A percentile compares a stretch with the other conserved stretches of the same genome.
These are phyloP conservation scores for Cephalotrichum gorgonifer DNA, from an alignment of 2,329 filamentous ascomycete species.

Conservation along the genomic window DNA sequence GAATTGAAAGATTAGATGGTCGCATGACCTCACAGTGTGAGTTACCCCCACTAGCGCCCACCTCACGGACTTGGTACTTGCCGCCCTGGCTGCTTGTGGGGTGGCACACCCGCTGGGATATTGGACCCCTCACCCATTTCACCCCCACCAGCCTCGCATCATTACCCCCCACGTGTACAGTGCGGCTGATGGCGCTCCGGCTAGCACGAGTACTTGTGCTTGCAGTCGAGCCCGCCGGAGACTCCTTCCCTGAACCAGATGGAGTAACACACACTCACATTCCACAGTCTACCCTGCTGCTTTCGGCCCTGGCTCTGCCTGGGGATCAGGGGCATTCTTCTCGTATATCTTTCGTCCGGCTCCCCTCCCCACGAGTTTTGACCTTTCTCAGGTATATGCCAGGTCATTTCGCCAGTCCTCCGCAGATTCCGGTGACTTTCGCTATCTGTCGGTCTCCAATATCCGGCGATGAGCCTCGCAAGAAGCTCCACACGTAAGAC, in stretches of 20 bases:
- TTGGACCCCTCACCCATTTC: too few relatives aligned
- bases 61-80: not conserved
- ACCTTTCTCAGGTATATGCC: not conserved
- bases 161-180: not conserved
- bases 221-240: not conserved
- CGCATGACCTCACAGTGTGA: conserved; percentile 7
- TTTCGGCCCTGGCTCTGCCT: not conserved
- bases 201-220: not conserved
- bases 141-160: not conserved
- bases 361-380: not conserved
- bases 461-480: too few relatives aligned
- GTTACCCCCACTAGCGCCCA: not conserved
- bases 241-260: not conserved
- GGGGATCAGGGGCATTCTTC: not conserved
- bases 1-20: conserved; percentile 2
- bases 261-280: not conserved
- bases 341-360: not conserved
- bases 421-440: too few relatives aligned
- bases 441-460: too few relatives aligned
- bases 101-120: not conserved
- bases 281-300: not conserved
- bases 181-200: not conserved
- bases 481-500: too few relatives aligned
- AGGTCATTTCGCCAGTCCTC: too few relatives aligned
- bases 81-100: not conserved